These are phyloP conservation scores for Termitomyces sp. DNA, from an alignment of 768 basidiomycete species.

Conservation along the genomic window DNA sequence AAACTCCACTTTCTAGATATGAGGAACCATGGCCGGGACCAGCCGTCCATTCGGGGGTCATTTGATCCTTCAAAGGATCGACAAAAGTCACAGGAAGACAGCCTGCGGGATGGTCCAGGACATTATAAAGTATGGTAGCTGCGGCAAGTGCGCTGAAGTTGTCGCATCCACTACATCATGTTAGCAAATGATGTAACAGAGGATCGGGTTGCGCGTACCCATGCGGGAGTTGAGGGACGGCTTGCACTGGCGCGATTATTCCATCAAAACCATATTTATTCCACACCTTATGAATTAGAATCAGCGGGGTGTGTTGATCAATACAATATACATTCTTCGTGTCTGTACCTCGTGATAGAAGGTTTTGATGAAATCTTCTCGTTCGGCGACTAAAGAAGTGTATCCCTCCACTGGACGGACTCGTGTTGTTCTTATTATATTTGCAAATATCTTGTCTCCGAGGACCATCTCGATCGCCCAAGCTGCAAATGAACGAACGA, in stretches of 20 bases:
- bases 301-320: conserved; percentile 1
- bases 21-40: conserved; percentile 49
- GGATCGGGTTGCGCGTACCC: conserved; percentile 37
- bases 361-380: conserved; percentile 38
- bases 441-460: conserved; percentile 44
- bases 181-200: background rate
- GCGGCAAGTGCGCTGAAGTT: conserved; percentile 48
- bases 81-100: conserved; percentile 79
- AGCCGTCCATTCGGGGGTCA: conserved; percentile 57
- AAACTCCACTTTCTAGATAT: conserved; percentile 57
- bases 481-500: conserved; percentile 37
- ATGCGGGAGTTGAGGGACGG: conserved; percentile 68
- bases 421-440: conserved; percentile 32
- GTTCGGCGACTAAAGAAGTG: conserved; percentile 33
- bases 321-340: conserved; percentile 2
- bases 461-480: conserved; percentile 39
- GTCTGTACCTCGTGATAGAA: conserved; percentile 53
- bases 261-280: conserved; percentile 63
- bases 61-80: conserved; percentile 50
- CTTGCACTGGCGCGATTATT: conserved; percentile 71
- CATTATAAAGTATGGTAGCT: conserved; percentile 66
- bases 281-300: conserved; percentile 56
- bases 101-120: conserved; percentile 71
- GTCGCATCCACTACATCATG: conserved; percentile 39
- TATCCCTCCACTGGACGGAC: conserved; percentile 48